phyloP scores from a whole-genome alignment of 2,329 filamentous ascomycete genomes.

The Cladosporium phlei region DNA sequence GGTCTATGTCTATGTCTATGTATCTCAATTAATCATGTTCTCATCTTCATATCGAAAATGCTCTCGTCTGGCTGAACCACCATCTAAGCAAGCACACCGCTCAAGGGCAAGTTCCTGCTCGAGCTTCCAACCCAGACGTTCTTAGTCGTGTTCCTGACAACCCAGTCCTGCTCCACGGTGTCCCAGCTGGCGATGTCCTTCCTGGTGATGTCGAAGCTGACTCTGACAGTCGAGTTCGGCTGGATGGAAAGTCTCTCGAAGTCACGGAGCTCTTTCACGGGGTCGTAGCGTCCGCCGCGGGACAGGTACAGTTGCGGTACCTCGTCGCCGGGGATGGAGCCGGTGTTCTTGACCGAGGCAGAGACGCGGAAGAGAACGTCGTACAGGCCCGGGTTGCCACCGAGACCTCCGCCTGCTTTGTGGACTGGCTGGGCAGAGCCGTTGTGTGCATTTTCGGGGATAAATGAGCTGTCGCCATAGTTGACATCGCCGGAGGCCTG shows the following conservation, averaged over 20 bases:
- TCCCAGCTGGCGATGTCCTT: constrained; percentile 87
- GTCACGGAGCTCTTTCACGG: constrained; percentile 60
- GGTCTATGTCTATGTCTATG: no score
- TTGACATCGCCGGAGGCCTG: constrained; percentile 53
- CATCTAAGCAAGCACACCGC: constrained; percentile 15
- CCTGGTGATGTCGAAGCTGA: constrained; percentile 63
- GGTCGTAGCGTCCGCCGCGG: constrained; percentile 71
- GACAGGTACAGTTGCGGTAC: constrained; percentile 69
- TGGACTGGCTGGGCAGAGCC: constrained; percentile 52
- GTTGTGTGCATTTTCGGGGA: constrained; percentile 56
- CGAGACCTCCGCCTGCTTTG: constrained; percentile 59
- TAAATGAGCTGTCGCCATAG: constrained; percentile 57
- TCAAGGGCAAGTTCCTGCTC: constrained; percentile 48
- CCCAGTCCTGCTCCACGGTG: constrained; percentile 71
- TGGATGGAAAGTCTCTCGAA: constrained; percentile 72
- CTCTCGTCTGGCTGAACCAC: no score
- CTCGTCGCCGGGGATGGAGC: constrained; percentile 58
- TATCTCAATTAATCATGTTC: no score
- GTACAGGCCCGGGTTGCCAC: constrained; percentile 59
- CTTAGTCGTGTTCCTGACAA: constrained; percentile 53
- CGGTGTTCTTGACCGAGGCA: constrained; percentile 66
- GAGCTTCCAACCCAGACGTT: constrained; percentile 55
- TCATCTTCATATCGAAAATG: no score
- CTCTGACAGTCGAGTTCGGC: constrained; percentile 60
- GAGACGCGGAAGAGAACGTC: constrained; percentile 63